phyloP scores from a whole-genome alignment of 1,284 basidiomycete species.

The Amylostereum areolatum region DNA sequence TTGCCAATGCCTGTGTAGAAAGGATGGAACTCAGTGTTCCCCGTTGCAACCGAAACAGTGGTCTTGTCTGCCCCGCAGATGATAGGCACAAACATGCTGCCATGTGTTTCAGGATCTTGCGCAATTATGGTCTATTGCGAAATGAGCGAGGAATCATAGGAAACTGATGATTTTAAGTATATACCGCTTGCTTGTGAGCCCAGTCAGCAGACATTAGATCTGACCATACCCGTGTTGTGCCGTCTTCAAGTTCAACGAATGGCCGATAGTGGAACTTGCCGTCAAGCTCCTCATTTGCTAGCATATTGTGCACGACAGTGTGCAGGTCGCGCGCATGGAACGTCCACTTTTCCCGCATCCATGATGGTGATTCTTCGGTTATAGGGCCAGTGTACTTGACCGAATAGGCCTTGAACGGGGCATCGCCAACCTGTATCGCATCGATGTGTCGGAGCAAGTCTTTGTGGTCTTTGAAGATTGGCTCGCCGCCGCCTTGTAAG shows the following conservation, averaged over 20 bases:
- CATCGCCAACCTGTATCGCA: constrained; percentile 4
- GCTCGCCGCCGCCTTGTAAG: constrained; percentile 13
- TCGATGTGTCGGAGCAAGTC: constrained; percentile 8
- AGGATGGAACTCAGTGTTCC: constrained; percentile 16
- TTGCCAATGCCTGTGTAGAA: constrained; percentile 15
- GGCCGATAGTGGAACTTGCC: constrained; percentile 7
- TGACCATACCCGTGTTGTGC: not conserved
- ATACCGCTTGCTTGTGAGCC: constrained; percentile 11
- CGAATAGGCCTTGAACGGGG: constrained; percentile 6
- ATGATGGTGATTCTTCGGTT: constrained; percentile 9
- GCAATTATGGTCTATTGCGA: constrained; percentile 9
- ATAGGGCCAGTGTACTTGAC: constrained; percentile 7
- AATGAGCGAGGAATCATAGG: not conserved
- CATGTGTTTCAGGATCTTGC: constrained; percentile 4
- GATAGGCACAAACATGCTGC: constrained; percentile 12
- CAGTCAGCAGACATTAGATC: constrained; percentile 16
- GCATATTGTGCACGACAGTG: constrained; percentile 8
- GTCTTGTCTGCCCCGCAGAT: constrained; percentile 18
- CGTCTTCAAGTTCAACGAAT: constrained; percentile 4
- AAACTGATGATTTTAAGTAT: not conserved
- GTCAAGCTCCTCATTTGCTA: constrained; percentile 5
- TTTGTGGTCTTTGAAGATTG: not conserved
- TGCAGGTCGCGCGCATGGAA: constrained; percentile 10
- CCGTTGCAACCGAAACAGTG: constrained; percentile 15
- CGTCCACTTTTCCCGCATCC: constrained; percentile 9